Percentiles rank a stretch among this genome's conserved stretches.
Conservation (phyloP, 1,139 yeast species). For the Yamadazyma buinensis region DNA sequence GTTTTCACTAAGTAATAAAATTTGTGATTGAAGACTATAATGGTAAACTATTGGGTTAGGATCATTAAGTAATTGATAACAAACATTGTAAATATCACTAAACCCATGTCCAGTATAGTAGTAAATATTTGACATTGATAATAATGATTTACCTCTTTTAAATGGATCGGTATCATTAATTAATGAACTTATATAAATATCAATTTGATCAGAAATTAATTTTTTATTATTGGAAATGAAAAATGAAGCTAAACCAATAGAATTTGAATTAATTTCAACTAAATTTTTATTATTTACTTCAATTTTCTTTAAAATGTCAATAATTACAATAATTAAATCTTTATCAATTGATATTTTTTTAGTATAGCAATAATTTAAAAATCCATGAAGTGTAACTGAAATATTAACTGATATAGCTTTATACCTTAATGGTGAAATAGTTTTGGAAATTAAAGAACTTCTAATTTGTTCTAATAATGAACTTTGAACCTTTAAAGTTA, state of each 20-base stretch:
- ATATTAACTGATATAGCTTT: constrained; percentile 60
- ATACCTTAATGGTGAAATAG: constrained; percentile 29
- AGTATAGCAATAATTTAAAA: constrained; percentile 34
- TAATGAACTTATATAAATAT: constrained; percentile 56
- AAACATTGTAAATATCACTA: constrained; percentile 49
- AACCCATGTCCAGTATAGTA: constrained; percentile 34
- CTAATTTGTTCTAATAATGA: constrained; percentile 80
- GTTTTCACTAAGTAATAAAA: constrained; percentile 46
- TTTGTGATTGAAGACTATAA: constrained; percentile 62
- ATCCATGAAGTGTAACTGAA: constrained; percentile 60
- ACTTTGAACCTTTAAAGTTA: constrained; percentile 79
- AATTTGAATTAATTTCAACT: constrained; percentile 56
- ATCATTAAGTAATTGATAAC: constrained; percentile 62
- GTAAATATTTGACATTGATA: constrained; percentile 59
- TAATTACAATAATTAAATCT: constrained; percentile 45
- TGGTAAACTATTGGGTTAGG: constrained; percentile 83
- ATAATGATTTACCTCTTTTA: constrained; percentile 60
- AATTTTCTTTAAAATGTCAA: constrained; percentile 56
- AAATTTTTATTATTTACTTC: constrained; percentile 35
- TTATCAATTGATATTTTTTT: constrained; percentile 32
- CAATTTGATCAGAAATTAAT: constrained; percentile 44
- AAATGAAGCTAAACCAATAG: constrained; percentile 60
- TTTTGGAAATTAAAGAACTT: constrained; percentile 37
- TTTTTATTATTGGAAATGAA: constrained; percentile 28
- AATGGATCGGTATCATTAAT: constrained; percentile 51